Evolutionary conservation across 371 early-diverging fungal species (phyloP).

Genomic region (Gilbertella persicaria): DNA sequence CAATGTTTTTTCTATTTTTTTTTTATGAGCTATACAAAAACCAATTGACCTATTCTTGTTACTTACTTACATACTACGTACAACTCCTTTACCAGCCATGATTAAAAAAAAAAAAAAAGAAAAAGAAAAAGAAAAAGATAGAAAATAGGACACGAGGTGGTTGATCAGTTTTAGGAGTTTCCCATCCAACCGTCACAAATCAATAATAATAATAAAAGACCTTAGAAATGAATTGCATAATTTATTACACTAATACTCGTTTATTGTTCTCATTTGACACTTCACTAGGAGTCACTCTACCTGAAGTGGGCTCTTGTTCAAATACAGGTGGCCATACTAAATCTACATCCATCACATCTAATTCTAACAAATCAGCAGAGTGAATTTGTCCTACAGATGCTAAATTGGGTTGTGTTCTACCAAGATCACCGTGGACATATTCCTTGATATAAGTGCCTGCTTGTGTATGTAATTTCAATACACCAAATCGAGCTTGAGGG

Average conservation of each 20-base stretch:
- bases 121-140: conserved; percentile 4
- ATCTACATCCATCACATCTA: conserved; percentile 86
- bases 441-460: conserved; percentile 99
- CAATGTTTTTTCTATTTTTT: conserved; percentile 72
- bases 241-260: conserved; percentile 1
- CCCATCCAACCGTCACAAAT: not conserved
- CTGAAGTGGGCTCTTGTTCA: not conserved
- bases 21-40: not conserved
- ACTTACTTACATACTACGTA: conserved; percentile 48
- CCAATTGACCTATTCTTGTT: not conserved
- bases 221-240: not conserved
- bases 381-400: conserved; percentile 61
- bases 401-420: conserved; percentile 88
- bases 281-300: not conserved
- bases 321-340: conserved; percentile 68
- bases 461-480: conserved; percentile 74
- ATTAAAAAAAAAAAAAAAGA: conserved; percentile 8
- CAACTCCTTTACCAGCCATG: conserved; percentile 52
- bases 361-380: conserved; percentile 78
- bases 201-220: too few species aligned
- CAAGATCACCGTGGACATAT: conserved; percentile 96
- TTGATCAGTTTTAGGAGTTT: not conserved
- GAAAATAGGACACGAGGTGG: conserved; percentile 13
- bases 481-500: conserved; percentile 50
- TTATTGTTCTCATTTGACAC: conserved; percentile 18